Conservation (phyloP, 768 basidiomycete genomes). For the Agaricus subrufescens region DNA sequence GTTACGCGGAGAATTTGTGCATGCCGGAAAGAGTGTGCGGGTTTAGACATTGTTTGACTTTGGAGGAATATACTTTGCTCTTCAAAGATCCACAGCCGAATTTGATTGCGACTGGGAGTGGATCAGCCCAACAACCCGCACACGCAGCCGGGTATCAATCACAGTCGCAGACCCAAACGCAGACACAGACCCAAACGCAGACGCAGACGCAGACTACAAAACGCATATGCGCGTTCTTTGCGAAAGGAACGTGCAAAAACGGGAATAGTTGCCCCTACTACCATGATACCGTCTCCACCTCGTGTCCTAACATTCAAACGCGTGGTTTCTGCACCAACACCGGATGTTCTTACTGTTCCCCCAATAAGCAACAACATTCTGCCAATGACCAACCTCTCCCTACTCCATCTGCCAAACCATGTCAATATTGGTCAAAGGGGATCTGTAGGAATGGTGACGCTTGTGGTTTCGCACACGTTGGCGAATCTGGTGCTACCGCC, state of each 20-base stretch:
- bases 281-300: background rate
- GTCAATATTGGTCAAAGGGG: conserved; percentile 31
- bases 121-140: background rate
- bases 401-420: conserved; percentile 12
- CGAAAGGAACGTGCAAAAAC: conserved; percentile 7
- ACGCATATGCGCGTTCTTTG: conserved; percentile 1
- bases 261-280: background rate
- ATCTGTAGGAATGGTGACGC: conserved; percentile 33
- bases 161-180: background rate
- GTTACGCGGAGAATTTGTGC: conserved; percentile 32
- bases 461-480: conserved; percentile 31
- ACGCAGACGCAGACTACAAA: background rate
- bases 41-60: conserved; percentile 36
- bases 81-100: conserved; percentile 35
- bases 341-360: background rate
- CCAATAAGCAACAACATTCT: background rate
- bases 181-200: too few species aligned
- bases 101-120: conserved; percentile 19
- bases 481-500: conserved; percentile 6
- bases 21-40: conserved; percentile 24
- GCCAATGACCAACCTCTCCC: background rate
- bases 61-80: conserved; percentile 31
- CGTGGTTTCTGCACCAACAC: background rate
- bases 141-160: background rate
- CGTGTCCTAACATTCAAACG: background rate